Conservation (phyloP, 164 flowering plant genomes). For the Stephania cephalantha region DNA sequence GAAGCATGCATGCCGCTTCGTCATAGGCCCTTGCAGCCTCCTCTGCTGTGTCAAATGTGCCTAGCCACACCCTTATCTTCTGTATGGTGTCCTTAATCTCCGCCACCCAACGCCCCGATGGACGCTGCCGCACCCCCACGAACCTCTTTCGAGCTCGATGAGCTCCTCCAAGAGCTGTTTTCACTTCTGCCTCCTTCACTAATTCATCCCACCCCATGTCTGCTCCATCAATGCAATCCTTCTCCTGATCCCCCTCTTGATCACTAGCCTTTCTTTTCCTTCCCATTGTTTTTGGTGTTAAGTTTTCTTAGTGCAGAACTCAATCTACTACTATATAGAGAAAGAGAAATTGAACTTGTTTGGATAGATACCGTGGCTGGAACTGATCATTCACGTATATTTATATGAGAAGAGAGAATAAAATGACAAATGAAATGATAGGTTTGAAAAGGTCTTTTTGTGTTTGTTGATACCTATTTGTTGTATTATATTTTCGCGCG, state of each 20-base stretch:
- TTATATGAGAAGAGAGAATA: slow-evolving; percentile 6
- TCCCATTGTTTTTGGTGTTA: slow-evolving; percentile 12
- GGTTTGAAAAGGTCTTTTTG: slow-evolving; percentile 12
- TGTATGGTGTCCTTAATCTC: slow-evolving; percentile 52
- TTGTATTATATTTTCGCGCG: slow-evolving; percentile 4
- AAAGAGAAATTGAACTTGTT: too few species aligned
- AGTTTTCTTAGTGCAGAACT: too few species aligned
- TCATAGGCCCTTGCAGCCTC: slow-evolving; percentile 52
- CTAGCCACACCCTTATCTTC: slow-evolving; percentile 47
- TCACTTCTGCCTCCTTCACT: slow-evolving; percentile 17
- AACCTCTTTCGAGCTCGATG: slow-evolving; percentile 29
- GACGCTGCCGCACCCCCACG: slow-evolving; percentile 46
- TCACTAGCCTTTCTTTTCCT: slow-evolving; percentile 25
- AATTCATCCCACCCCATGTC: slow-evolving; percentile 24
- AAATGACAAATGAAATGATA: neutral
- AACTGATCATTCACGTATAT: neutral
- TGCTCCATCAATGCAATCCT: slow-evolving; percentile 2
- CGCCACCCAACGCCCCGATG: slow-evolving; percentile 51
- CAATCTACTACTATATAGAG: too few species aligned
- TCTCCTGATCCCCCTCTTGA: slow-evolving; percentile 1
- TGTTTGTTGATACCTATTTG: slow-evolving; percentile 19
- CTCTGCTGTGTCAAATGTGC: slow-evolving; percentile 45
- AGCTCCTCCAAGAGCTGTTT: slow-evolving; percentile 13
- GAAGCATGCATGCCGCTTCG: slow-evolving; percentile 46
- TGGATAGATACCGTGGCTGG: neutral